phyloP scores from a whole-genome alignment of 75 land plant genomes.

The Chamaecyparis obtusa region DNA sequence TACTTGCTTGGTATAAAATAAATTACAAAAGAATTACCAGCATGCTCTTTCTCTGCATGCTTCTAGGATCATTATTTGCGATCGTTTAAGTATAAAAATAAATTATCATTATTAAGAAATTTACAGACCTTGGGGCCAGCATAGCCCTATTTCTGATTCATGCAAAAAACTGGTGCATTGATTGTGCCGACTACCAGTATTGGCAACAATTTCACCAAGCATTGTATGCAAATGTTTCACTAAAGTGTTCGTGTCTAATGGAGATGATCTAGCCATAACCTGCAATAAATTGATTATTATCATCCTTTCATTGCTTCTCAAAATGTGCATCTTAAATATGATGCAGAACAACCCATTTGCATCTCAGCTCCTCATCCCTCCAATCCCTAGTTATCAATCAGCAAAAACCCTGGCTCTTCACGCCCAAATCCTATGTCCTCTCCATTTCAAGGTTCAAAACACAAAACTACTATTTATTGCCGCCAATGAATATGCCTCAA shows the following conservation, averaged over 20 bases:
- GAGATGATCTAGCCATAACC: constrained; percentile 99
- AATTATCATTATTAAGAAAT: background rate
- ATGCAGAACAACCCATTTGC: background rate
- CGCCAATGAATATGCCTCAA: too few species aligned
- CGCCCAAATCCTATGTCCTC: too few species aligned
- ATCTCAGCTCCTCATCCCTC: too few species aligned
- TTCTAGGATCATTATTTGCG: too few species aligned
- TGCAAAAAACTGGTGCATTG: constrained; percentile 96
- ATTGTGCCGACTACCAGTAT: constrained; percentile 99
- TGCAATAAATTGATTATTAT: constrained; percentile 16
- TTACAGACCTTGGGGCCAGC: constrained; percentile 87
- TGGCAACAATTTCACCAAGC: constrained; percentile 79
- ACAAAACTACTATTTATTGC: too few species aligned
- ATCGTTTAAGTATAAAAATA: background rate
- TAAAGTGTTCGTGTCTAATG: constrained; percentile 82
- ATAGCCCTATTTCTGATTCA: constrained; percentile 99
- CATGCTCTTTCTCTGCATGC: too few species aligned
- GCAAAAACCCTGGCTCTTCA: too few species aligned
- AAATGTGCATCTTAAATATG: background rate
- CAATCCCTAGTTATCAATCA: too few species aligned
- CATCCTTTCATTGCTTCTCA: background rate
- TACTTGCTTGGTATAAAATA: too few species aligned
- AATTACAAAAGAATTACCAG: too few species aligned
- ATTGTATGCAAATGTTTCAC: constrained; percentile 73
- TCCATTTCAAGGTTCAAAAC: too few species aligned